Conservation (phyloP, 129 eudicot genomes). For the Erigeron canadensis region DNA sequence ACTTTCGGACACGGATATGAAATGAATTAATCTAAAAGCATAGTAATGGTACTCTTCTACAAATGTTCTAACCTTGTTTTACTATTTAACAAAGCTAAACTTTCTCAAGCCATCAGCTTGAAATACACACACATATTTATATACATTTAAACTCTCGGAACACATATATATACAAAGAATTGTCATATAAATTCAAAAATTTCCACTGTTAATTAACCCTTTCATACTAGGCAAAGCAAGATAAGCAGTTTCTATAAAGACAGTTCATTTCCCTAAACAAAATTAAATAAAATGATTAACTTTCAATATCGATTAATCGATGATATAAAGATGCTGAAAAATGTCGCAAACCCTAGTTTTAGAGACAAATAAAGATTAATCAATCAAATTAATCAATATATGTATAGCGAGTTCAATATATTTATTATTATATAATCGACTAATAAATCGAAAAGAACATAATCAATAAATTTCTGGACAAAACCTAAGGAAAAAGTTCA, state of each 20-base stretch:
- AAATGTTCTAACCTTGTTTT: background rate
- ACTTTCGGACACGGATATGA: background rate
- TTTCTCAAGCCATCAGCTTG: too few relatives aligned
- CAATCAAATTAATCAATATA: background rate
- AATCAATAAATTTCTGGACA: constrained; percentile 13
- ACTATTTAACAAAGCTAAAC: too few relatives aligned
- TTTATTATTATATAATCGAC: too few relatives aligned
- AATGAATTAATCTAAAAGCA: constrained; percentile 2
- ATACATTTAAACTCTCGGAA: too few relatives aligned
- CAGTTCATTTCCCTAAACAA: too few relatives aligned
- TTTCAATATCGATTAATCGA: background rate
- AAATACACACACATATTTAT: too few relatives aligned
- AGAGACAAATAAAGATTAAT: constrained; percentile 3
- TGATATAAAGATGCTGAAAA: background rate
- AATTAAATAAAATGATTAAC: background rate
- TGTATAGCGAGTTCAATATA: background rate
- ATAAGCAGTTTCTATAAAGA: too few relatives aligned
- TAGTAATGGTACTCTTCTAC: background rate
- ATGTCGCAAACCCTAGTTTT: constrained; percentile 26
- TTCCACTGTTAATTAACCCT: too few relatives aligned
- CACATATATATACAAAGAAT: too few relatives aligned
- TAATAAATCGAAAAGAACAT: too few relatives aligned
- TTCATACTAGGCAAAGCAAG: too few relatives aligned
- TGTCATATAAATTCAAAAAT: too few relatives aligned
- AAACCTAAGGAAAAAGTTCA: background rate